Conservation (phyloP, 345 rosid genomes). For the Camelina sativa region DNA sequence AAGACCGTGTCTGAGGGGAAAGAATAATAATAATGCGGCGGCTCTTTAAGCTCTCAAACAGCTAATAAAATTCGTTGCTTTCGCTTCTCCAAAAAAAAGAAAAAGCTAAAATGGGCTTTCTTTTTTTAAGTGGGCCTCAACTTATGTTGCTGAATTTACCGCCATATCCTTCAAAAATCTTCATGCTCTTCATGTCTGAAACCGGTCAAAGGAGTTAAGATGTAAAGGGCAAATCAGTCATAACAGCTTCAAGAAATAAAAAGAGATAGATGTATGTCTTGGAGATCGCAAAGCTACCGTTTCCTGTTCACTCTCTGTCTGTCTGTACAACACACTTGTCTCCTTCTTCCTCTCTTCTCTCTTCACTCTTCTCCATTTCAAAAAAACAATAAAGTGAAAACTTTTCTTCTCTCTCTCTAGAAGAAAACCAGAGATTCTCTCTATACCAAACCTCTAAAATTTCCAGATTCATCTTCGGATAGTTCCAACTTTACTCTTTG, state of each 20-base stretch:
- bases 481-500: background rate
- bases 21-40: conserved; percentile 15
- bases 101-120: conserved; percentile 29
- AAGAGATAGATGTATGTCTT: conserved; percentile 33
- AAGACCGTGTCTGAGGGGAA: conserved; percentile 10
- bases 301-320: conserved; percentile 37
- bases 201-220: background rate
- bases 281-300: conserved; percentile 44
- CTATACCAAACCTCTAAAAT: background rate
- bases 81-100: conserved; percentile 29
- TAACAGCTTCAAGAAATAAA: background rate
- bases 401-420: conserved; percentile 25
- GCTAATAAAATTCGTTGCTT: conserved; percentile 39
- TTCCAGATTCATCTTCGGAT: conserved; percentile 12
- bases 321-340: conserved; percentile 44
- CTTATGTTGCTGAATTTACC: background rate
- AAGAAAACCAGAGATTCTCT: conserved; percentile 22
- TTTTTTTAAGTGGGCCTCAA: conserved; percentile 24
- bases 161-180: conserved; percentile 1
- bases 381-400: conserved; percentile 16
- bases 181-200: background rate
- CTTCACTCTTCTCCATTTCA: conserved; percentile 35
- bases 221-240: conserved; percentile 38
- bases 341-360: conserved; percentile 29
- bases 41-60: conserved; percentile 3